Conservation (phyloP, 768 basidiomycete species). For the Mycena latifolia region DNA sequence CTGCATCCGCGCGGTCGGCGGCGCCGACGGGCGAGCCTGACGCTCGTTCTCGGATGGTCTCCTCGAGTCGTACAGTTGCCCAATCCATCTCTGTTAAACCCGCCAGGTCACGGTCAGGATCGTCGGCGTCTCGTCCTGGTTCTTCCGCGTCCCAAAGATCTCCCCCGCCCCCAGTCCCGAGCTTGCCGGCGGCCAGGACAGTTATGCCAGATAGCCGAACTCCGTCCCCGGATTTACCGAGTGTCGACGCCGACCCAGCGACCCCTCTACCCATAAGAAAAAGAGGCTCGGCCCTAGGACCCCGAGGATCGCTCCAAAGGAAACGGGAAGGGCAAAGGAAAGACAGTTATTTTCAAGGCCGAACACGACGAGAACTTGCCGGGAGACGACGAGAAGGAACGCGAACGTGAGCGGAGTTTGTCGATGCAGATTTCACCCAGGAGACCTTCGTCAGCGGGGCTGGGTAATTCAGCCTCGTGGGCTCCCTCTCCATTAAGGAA, state of each 20-base stretch:
- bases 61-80: constrained; percentile 10
- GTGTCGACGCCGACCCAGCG: constrained; percentile 44
- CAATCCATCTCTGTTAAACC: constrained; percentile 24
- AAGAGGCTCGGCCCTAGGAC: constrained; percentile 55
- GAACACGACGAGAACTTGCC: constrained; percentile 42
- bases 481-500: constrained; percentile 55
- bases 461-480: constrained; percentile 49
- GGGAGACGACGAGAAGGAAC: constrained; percentile 37
- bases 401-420: constrained; percentile 53
- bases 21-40: background rate
- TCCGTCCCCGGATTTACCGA: constrained; percentile 58
- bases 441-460: constrained; percentile 46
- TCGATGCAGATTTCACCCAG: constrained; percentile 72
- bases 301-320: constrained; percentile 45
- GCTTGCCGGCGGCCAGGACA: constrained; percentile 28
- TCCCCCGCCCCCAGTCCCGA: constrained; percentile 38
- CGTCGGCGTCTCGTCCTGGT: constrained; percentile 39
- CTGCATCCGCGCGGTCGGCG: constrained; percentile 33
- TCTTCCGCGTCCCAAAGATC: constrained; percentile 45
- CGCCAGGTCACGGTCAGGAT: constrained; percentile 25
- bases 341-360: constrained; percentile 62
- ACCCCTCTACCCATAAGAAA: constrained; percentile 50
- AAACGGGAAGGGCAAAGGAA: constrained; percentile 52
- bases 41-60: constrained; percentile 25
- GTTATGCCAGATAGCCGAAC: constrained; percentile 44